Evolutionary conservation across 495 filamentous ascomycete genomes (phyloP).

Genomic region (Xanthoparmelia taractica): DNA sequence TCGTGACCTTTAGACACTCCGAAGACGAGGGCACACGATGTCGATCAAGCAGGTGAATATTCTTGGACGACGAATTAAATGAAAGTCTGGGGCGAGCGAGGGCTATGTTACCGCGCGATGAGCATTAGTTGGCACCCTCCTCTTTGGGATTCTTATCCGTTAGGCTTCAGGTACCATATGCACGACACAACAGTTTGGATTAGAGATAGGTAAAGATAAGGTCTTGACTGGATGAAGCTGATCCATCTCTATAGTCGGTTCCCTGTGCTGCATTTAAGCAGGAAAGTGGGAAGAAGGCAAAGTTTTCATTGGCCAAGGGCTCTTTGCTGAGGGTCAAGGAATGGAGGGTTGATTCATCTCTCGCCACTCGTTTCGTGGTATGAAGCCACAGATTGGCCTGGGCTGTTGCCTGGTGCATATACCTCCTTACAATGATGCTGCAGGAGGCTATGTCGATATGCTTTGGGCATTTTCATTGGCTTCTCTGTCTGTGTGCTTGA

Average conservation of each 20-base stretch:
- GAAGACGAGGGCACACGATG: not conserved
- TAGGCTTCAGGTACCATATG: slow-evolving; percentile 5
- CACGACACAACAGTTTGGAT: not conserved
- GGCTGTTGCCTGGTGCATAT: not conserved
- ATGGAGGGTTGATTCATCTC: not conserved
- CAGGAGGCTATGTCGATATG: not conserved
- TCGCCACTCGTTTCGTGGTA: not conserved
- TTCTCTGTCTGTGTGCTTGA: not conserved
- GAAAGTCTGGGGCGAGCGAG: not conserved
- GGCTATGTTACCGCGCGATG: not conserved
- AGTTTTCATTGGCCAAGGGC: not conserved
- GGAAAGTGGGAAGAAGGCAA: not conserved
- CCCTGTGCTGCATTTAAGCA: not conserved
- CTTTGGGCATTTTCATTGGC: not conserved
- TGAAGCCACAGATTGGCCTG: not conserved
- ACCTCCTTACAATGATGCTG: not conserved
- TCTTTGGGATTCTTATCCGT: slow-evolving; percentile 2
- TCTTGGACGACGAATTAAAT: not conserved
- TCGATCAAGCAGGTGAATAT: slow-evolving; percentile 2
- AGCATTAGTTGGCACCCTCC: slow-evolving; percentile 11
- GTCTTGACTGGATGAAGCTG: not conserved
- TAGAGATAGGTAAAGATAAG: not conserved
- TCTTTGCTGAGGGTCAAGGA: not conserved
- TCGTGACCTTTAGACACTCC: not conserved
- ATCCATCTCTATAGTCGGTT: not conserved